Base-by-base conservation (phyloP, 2,329 filamentous ascomycete genomes). In the Microcyclospora tardicrescens region DNA sequence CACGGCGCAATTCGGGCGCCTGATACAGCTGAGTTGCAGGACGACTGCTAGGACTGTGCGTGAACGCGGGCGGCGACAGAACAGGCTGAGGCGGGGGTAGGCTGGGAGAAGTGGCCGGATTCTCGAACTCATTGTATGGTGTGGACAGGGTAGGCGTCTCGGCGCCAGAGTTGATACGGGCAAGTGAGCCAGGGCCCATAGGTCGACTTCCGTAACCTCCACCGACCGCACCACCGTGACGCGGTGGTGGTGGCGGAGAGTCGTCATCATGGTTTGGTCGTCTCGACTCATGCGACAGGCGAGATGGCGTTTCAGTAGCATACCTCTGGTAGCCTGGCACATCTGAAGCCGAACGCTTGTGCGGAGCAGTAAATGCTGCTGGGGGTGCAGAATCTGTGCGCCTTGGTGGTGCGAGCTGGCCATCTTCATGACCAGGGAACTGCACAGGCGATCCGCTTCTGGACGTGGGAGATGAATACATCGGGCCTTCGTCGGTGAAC, bases 1-100 rank as follows among this genome's bases (percentile, higher is more conserved):
- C 84, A 46, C 78, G 78, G 45, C 83, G 79, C 51, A 89, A 68
- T 55, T 91, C 84, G 11, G 81, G 75, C 24, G 84, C 79, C 41
- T 84, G 76, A 49, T 82, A 77, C 0, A 83, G 83, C 44, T 75
- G 75, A 42, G 73, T 77, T 1, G 69, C 67, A 5, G 86, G 86
- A 35, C 75, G 72, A 37, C 80, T 73, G 43, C 81, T 76, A 10
- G 86, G 75, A 29, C 72, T 71, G 59, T 94, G 84, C 35, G 77
- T 73, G 57, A 95, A 89, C 10, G 76, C 77, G 2, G 89, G 89
- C 1, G 89, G 87, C 5, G 71, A 67, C 5, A 74, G 75, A 14
- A 95, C 85, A 6, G 84, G 84, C 48, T 83, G 80, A 1, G 83
- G 84, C 5, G 81, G 61, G 6, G 49, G 44, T 39, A 51, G 30